Evolutionary conservation across 108 stramenopile species (phyloP).

Genomic region (Nannochloropsis gaditana): DNA sequence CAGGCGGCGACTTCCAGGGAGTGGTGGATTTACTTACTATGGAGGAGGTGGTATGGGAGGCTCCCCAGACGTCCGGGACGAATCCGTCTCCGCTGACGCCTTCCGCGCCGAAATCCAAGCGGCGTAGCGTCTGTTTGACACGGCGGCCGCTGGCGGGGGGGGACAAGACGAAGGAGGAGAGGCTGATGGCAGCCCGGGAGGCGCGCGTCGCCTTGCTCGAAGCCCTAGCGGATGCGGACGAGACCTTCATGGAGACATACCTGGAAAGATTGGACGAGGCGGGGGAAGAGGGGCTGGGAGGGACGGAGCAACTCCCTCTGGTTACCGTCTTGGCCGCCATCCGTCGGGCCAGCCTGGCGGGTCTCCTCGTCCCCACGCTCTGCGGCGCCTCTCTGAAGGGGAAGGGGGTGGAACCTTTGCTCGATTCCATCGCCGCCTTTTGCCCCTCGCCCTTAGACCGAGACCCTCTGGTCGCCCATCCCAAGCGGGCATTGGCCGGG

Average conservation of each 20-base stretch:
- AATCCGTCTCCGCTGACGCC: not conserved
- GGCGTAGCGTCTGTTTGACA: constrained; percentile 30
- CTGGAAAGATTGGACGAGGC: constrained; percentile 59
- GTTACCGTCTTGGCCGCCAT: constrained; percentile 67
- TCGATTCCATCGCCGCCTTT: constrained; percentile 84
- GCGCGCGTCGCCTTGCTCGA: constrained; percentile 32
- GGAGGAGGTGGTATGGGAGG: constrained; percentile 80
- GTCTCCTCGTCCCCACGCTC: constrained; percentile 74
- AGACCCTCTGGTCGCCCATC: not conserved
- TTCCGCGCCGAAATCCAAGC: not conserved
- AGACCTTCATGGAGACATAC: constrained; percentile 68
- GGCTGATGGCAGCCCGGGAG: constrained; percentile 14
- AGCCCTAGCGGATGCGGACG: constrained; percentile 66
- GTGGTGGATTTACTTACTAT: constrained; percentile 85
- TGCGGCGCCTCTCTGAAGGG: constrained; percentile 87
- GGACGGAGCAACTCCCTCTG: constrained; percentile 58
- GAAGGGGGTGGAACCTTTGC: constrained; percentile 80
- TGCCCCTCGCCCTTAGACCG: constrained; percentile 84
- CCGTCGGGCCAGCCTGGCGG: constrained; percentile 66
- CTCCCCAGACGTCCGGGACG: constrained; percentile 21
- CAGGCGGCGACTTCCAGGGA: constrained; percentile 71
- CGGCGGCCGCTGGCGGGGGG: constrained; percentile 25
- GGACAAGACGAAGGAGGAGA: not conserved
- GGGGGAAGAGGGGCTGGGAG: constrained; percentile 43
- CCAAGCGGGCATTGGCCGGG: constrained; percentile 21